Conservation (phyloP, 2,329 filamentous ascomycete genomes). For the Penicillium italicum region DNA sequence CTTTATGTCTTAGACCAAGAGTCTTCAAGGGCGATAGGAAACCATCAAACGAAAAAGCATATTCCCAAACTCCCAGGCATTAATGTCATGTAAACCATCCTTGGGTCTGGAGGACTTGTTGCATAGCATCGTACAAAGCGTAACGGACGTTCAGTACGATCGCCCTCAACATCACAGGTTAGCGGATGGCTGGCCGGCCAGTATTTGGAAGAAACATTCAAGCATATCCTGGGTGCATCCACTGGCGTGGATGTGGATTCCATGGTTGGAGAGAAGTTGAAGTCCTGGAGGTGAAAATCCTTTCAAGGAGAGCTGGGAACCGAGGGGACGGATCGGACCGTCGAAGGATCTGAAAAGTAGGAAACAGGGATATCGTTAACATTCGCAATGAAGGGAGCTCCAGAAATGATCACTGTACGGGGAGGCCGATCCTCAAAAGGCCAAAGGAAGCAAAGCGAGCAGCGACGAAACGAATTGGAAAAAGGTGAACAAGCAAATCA, state of each 20-base stretch:
- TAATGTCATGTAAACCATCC: slow-evolving; percentile 5
- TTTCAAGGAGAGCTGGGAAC: slow-evolving; percentile 21
- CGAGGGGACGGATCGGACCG: slow-evolving; percentile 18
- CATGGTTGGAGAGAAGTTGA: slow-evolving; percentile 2
- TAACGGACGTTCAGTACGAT: slow-evolving; percentile 13
- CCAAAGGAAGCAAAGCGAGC: not conserved
- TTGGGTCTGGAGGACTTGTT: slow-evolving; percentile 5
- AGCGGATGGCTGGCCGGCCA: slow-evolving; percentile 1
- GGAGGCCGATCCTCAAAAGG: not conserved
- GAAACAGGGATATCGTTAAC: slow-evolving; percentile 14
- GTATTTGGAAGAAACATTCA: not conserved
- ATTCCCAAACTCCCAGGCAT: slow-evolving; percentile 10
- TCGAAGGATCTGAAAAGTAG: slow-evolving; percentile 14
- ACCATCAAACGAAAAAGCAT: not conserved
- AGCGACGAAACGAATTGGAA: not conserved
- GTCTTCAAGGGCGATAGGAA: not conserved
- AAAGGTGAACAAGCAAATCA: not conserved
- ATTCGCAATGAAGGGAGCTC: not conserved
- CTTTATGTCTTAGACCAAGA: not conserved
- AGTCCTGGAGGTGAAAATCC: not conserved
- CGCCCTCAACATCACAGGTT: not conserved
- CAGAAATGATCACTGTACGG: not conserved
- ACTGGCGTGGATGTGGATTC: slow-evolving; percentile 1
- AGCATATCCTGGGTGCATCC: not conserved
- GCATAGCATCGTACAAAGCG: slow-evolving; percentile 22